phyloP scores from a whole-genome alignment of 176 grass and related monocot genomes.

The Paspalum vaginatum region DNA sequence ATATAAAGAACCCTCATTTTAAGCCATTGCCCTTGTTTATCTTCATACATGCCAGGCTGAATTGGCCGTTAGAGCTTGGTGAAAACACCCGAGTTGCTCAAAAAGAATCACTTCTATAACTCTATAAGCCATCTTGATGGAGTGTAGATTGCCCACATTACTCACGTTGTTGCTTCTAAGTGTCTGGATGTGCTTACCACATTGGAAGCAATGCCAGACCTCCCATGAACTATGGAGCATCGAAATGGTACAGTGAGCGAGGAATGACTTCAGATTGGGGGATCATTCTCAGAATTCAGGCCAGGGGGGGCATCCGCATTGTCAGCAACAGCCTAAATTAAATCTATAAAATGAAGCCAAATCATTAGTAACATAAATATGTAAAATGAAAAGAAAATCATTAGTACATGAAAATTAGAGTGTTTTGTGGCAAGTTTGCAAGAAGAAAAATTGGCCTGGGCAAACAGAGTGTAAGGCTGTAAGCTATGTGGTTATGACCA shows the following conservation, averaged over 20 bases:
- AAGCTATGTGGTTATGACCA: too few relatives aligned
- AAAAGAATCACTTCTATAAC: background rate
- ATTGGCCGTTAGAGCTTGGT: background rate
- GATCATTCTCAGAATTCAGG: background rate
- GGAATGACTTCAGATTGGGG: background rate
- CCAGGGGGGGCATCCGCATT: slow-evolving; percentile 8
- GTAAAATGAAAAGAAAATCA: background rate
- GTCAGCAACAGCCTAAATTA: slow-evolving; percentile 14
- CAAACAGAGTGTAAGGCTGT: too few relatives aligned
- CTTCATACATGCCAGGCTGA: background rate
- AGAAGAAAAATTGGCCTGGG: too few relatives aligned
- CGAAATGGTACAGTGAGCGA: background rate
- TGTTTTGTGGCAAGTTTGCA: too few relatives aligned
- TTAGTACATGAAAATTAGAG: background rate
- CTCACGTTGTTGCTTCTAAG: background rate
- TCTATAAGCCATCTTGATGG: background rate
- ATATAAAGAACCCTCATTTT: background rate
- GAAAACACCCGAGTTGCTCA: background rate
- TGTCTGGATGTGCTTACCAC: background rate
- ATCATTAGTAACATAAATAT: slow-evolving; percentile 23
- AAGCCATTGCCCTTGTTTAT: background rate
- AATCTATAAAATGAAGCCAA: too few relatives aligned
- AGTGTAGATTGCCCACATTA: background rate
- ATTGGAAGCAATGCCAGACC: slow-evolving; percentile 15
- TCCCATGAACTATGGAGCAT: background rate